Evolutionary conservation across 805 yeast species (phyloP), one percentile per base, ranked within the genome.

Genomic region (Tetrapisispora fleetii): DNA sequence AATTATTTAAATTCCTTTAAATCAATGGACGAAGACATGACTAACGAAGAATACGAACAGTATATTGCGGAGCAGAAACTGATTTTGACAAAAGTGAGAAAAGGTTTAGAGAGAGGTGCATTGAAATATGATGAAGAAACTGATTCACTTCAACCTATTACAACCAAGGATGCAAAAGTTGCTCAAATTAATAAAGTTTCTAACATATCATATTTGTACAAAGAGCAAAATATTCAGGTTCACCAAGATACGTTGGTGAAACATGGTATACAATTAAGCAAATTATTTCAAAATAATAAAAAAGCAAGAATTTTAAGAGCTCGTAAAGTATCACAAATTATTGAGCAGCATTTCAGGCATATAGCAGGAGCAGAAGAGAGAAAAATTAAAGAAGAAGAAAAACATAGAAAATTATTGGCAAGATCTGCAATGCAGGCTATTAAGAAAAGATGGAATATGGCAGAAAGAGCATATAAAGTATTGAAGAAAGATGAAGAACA

Each of bases 281-380:
- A 79, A 54, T 65, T 86, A 11, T 79, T 88, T 51, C 78, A 76
- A 45, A 90, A 83, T 52, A 74, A 77, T 49, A 74, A 85, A 48
- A 78, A 72, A 49, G 75, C 77, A 24, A 85, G 83, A 53, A 76
- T 80, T 16, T 76, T 82, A n/a, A 74, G 80, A 54, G 79, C 87
- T 1, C 78, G 80, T 57, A 85, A 79, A 54, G 76, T 89, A 6
- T 83, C 96, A 0, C 80, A 74, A 42, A 85, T 88, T 85, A 71
- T 93, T 19, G 97, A 91, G 52, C 79, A 75, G 43, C 90, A 93
- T 68, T 91, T 88, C 71, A 85, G 84, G 56, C 81, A 90, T 62
- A 75, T 85, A 44, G 80, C 83, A 0, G 96, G 95, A 50, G 95
- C 95, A 40, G 87, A 85, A 54, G 98, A 91, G 55, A 77, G 95